Evolutionary conservation across 1,284 basidiomycete species (phyloP).

Genomic region (Fomitiporia mediterranea): DNA sequence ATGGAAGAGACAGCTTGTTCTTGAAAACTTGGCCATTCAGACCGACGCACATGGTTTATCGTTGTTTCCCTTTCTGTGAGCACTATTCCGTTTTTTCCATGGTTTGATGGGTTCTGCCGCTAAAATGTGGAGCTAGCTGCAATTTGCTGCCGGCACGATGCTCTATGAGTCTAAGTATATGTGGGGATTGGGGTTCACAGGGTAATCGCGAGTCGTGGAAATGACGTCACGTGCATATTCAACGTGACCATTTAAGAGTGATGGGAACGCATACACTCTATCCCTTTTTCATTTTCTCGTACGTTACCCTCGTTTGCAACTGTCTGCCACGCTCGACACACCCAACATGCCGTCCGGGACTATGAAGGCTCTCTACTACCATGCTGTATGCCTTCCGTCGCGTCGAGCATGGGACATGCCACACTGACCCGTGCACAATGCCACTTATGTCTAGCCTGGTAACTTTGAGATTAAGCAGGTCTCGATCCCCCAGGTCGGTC

Average conservation of each 20-base stretch:
- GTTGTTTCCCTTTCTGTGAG: too few species aligned
- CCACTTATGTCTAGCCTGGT: conserved; percentile 41
- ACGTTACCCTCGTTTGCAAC: conserved; percentile 2
- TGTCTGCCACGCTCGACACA: not conserved
- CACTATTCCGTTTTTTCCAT: too few species aligned
- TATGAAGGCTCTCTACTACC: conserved; percentile 57
- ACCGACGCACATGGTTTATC: too few species aligned
- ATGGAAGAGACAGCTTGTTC: too few species aligned
- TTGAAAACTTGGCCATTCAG: too few species aligned
- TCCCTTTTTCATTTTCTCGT: not conserved
- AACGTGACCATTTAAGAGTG: not conserved
- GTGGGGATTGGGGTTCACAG: not conserved
- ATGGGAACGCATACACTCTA: not conserved
- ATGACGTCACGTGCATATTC: conserved; percentile 15
- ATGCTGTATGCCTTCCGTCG: conserved; percentile 31
- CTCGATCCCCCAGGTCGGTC: conserved; percentile 54
- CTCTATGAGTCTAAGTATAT: too few species aligned
- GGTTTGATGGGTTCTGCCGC: too few species aligned
- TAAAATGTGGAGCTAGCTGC: too few species aligned
- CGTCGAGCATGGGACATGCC: not conserved
- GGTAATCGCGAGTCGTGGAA: not conserved
- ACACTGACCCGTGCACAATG: conserved; percentile 19
- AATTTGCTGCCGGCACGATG: too few species aligned
- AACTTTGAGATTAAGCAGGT: conserved; percentile 60
- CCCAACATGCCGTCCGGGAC: conserved; percentile 28